Percentiles rank a stretch among this genome's conserved stretches.
phyloP scores from a whole-genome alignment of 495 filamentous ascomycete species.

The Annulohypoxylon moriforme region DNA sequence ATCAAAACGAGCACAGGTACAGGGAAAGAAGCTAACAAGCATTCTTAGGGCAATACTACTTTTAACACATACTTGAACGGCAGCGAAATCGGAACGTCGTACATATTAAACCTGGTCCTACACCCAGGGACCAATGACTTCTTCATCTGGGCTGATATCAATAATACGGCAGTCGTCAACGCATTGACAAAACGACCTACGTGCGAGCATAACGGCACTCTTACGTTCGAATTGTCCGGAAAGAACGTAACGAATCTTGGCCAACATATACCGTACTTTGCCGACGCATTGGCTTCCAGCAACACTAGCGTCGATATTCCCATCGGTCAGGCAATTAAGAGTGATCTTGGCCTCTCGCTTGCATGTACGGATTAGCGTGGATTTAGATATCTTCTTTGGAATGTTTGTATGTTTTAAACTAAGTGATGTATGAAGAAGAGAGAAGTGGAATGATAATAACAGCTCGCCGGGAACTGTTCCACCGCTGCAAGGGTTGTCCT shows the following conservation, averaged over 20 bases:
- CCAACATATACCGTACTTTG: slow-evolving; percentile 70
- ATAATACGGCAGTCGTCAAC: slow-evolving; percentile 61
- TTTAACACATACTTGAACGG: slow-evolving; percentile 67
- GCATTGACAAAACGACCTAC: slow-evolving; percentile 51
- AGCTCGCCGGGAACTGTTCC: not conserved
- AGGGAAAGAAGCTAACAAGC: slow-evolving; percentile 30
- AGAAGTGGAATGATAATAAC: not conserved
- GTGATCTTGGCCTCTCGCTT: slow-evolving; percentile 13
- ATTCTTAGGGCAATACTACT: slow-evolving; percentile 70
- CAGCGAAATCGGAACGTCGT: slow-evolving; percentile 64
- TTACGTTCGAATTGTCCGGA: slow-evolving; percentile 70
- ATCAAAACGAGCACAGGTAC: no score
- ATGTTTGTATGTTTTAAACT: not conserved
- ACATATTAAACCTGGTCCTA: slow-evolving; percentile 68
- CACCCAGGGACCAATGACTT: slow-evolving; percentile 68
- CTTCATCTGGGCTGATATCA: slow-evolving; percentile 64
- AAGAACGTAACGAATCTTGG: slow-evolving; percentile 69
- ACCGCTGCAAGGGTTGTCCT: no score
- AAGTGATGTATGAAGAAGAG: not conserved
- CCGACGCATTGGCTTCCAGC: slow-evolving; percentile 52
- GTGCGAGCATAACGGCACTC: slow-evolving; percentile 62
- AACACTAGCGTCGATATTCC: slow-evolving; percentile 54
- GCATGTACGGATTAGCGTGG: slow-evolving; percentile 6
- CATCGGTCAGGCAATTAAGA: slow-evolving; percentile 44
- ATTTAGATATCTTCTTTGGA: not conserved